Base-by-base conservation (phyloP, 805 yeast species). In the Spathaspora arborariae region DNA sequence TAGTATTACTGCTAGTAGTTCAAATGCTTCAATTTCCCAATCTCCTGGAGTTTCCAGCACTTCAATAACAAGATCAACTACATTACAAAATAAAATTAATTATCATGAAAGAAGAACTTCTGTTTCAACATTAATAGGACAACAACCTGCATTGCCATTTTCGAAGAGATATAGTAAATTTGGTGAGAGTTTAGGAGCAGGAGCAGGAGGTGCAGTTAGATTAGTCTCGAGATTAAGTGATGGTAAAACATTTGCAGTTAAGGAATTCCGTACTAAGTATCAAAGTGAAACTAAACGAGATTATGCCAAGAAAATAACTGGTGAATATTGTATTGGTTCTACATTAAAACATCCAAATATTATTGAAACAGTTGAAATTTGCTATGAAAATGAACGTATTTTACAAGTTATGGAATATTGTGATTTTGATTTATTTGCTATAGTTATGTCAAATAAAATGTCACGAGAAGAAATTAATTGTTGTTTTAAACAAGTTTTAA, bases 331-430 rank as follows among this genome's bases (percentile, higher is more conserved):
- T 66, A 85, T 87, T 48, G 96, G 96, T 13, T 82, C 88, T 19
- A 85, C 92, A 18, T 70, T 87, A 49, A 85, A 83, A 55, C 94
- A 87, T 65, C 89, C 92, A 45, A 86, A 87, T 62, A 79, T 87
- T 51, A 85, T 87, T 55, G 81, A 85, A 58, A 86, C 94, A 2
- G 70, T 86, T 55, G 95, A 87, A 65, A 88, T 68, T 70, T 82
- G 88, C 45, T 80, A 79, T 51, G 85, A 58, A 79, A 89, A 63
- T 56, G 81, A 79, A 54, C 82, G 86, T 76, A 85, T 52, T 84
- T 84, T 69, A 45, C 96, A 92, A 65, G 89, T 94, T 45, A 90
- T 94, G 97, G 99, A 94, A 67, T 92, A 84, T 63, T 88, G 96
- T 56, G 88, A 96, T 6, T 77, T 81, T 37, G 96, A 87, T 67